Conservation (phyloP, 2,329 filamentous ascomycete species). For the Venturiaceae sp. region DNA sequence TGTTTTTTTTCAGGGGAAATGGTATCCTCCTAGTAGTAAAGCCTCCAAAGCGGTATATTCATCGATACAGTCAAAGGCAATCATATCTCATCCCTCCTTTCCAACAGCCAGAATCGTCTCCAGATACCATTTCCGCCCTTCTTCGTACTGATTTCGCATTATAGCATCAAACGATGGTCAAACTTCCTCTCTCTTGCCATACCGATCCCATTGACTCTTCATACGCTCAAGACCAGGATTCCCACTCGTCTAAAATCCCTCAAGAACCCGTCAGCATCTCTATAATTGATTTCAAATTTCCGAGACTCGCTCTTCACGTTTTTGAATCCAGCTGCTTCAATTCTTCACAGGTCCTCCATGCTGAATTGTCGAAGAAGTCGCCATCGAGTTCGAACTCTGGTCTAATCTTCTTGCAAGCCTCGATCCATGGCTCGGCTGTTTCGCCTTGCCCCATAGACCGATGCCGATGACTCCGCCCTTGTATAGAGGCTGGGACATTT, state of each 20-base stretch:
- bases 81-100: too few relatives aligned
- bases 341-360: too few relatives aligned
- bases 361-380: not conserved
- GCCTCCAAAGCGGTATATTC: too few relatives aligned
- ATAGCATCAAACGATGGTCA: too few relatives aligned
- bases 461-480: not conserved
- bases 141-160: too few relatives aligned
- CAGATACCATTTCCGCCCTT: not conserved
- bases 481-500: not conserved
- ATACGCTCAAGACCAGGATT: not conserved
- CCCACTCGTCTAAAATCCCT: not conserved
- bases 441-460: not conserved
- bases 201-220: not conserved
- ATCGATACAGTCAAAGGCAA: too few relatives aligned
- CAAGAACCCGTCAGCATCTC: not conserved
- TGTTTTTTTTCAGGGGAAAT: too few relatives aligned
- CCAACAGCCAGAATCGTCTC: too few relatives aligned
- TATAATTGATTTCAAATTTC: not conserved
- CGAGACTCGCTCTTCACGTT: not conserved
- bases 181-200: not conserved
- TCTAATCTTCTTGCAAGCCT: not conserved
- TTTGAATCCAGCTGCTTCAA: not conserved
- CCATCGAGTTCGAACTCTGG: not conserved
- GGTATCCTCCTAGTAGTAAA: too few relatives aligned
- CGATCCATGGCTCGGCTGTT: not conserved